A percentile compares a stretch with the other conserved stretches of the same genome.
phyloP scores from a whole-genome alignment of 1,284 basidiomycete species.

The Heliocybe sulcata region DNA sequence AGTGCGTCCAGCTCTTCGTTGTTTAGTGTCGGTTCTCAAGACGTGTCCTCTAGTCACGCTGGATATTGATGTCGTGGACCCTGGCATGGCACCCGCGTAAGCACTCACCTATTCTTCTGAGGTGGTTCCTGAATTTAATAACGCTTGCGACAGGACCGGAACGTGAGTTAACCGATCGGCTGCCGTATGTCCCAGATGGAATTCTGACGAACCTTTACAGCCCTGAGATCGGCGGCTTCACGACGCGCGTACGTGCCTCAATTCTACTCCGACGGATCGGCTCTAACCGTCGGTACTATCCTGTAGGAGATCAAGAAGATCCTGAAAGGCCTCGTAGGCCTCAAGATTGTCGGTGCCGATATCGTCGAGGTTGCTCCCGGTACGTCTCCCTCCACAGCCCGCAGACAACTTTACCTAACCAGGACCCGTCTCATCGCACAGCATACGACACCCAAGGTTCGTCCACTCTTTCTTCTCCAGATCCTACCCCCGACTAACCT shows the following conservation, averaged over 20 bases:
- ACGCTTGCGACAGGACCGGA: constrained; percentile 22
- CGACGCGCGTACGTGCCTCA: constrained; percentile 20
- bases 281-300: neutral
- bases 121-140: neutral
- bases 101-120: constrained; percentile 5
- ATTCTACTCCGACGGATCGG: neutral
- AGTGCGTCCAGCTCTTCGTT: constrained; percentile 10
- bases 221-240: constrained; percentile 30
- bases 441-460: constrained; percentile 23
- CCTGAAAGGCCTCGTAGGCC: constrained; percentile 26
- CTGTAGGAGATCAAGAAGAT: constrained; percentile 30
- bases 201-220: constrained; percentile 7
- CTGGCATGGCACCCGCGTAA: constrained; percentile 30
- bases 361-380: constrained; percentile 31
- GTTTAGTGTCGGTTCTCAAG: constrained; percentile 6
- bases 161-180: constrained; percentile 18
- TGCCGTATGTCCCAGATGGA: neutral
- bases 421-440: neutral
- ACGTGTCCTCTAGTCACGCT: constrained; percentile 17
- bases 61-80: constrained; percentile 30
- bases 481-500: neutral
- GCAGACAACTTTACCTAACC: neutral
- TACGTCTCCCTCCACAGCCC: constrained; percentile 6
- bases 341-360: constrained; percentile 32
- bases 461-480: neutral